Evolutionary conservation across 75 land plant genomes (phyloP).

Genomic region (Ceratopteris richardii): DNA sequence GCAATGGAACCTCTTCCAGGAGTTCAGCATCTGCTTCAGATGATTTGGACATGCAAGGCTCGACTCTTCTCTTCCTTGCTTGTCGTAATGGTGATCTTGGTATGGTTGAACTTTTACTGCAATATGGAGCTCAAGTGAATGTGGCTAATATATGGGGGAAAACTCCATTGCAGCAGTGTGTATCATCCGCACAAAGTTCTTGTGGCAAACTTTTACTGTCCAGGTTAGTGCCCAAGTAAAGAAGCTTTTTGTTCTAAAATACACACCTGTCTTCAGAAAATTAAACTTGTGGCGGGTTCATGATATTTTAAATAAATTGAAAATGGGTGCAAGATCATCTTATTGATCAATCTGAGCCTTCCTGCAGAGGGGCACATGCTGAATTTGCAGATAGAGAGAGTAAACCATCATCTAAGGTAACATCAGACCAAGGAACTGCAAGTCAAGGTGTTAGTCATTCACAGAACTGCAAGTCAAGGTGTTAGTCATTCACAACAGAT

Average conservation of each 20-base stretch:
- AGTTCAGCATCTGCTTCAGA: conserved; percentile 1
- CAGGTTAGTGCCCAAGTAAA: conserved; percentile 32
- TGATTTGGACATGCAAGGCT: conserved; percentile 51
- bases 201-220: conserved; percentile 76
- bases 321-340: too few species aligned
- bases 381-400: conserved; percentile 12
- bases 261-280: too few species aligned
- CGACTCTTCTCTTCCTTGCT: conserved; percentile 79
- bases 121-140: conserved; percentile 86
- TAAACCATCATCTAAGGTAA: conserved; percentile 20
- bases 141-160: conserved; percentile 57
- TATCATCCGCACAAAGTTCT: conserved; percentile 36
- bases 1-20: background rate
- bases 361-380: conserved; percentile 21
- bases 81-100: conserved; percentile 63
- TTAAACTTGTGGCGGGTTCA: too few species aligned
- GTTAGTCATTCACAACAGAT: too few species aligned
- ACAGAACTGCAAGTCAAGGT: too few species aligned
- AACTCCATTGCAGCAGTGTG: conserved; percentile 86
- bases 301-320: too few species aligned
- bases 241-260: too few species aligned
- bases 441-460: too few species aligned
- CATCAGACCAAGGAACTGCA: conserved; percentile 18
- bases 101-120: conserved; percentile 78
- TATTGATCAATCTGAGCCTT: background rate